Base-by-base conservation (phyloP, 2,329 filamentous ascomycete species). In the Bipolaris gigantea region DNA sequence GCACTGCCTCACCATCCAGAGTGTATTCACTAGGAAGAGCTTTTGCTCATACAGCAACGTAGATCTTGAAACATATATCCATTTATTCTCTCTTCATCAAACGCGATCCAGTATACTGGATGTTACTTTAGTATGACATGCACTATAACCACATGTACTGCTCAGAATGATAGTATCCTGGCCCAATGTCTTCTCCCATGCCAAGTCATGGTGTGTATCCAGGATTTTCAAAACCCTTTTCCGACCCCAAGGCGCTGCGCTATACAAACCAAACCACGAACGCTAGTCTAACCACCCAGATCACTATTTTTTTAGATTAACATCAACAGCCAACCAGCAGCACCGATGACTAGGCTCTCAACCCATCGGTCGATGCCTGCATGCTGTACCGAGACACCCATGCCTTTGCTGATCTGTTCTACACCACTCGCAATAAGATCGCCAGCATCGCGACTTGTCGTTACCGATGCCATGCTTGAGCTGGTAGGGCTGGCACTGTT, bases 351-450 rank as follows among this genome's bases (percentile, higher is more conserved):
- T 10, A 67, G 0, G 11, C 60, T 56, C 50, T 73, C 69, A 5
- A 61, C 48, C 64, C 63, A 68, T 36, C 53, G 66, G 19, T 70
- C 67, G 0, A 67, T 34, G 11, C 65, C 65, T 32, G 40, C 25
- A 27, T 45, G 10, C 23, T 48, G 10, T 43, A 47, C 27, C 8
- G 46, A 39, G 3, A 32, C 55, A 34, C 43, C 65, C n/a, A 47
- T 56, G 9, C 49, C 55, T 45, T 55, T 64, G 41, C 60, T 66
- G 8, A 45, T 64, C 30, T 60, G 54, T 4, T 63, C 65, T 21
- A 67, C 60, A 6, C 66, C 67, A 25, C 63, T 67, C 15, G 67
- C 64, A n/a, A 70, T 65, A 25, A 67, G 63, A 38, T 66, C 60
- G 1, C 63, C 65, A 1, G 60, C 59, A 10, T 36, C 49, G 18